phyloP scores from a whole-genome alignment of 2,329 filamentous ascomycete genomes.

The Penicillium palitans region DNA sequence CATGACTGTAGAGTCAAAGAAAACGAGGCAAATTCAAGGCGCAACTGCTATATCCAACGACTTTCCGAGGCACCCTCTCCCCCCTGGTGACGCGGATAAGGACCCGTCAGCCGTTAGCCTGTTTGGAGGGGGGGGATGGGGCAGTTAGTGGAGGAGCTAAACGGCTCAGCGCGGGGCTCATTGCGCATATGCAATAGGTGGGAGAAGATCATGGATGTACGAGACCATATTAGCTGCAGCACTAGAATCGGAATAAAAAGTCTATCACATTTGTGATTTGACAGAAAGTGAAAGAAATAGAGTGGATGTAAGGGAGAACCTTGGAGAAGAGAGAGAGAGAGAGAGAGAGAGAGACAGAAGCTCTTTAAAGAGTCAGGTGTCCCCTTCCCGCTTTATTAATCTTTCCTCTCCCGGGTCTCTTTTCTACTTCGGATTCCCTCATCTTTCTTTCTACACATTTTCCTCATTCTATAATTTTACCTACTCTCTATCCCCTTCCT shows the following conservation, averaged over 20 bases:
- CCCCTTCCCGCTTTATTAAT: slow-evolving; percentile 12
- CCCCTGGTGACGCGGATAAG: not conserved
- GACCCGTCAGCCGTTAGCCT: not conserved
- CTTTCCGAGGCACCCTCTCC: not conserved
- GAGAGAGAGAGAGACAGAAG: not conserved
- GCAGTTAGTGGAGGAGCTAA: slow-evolving; percentile 3
- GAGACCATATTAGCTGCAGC: slow-evolving; percentile 1
- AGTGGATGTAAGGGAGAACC: slow-evolving; percentile 12
- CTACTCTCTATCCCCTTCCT: not conserved
- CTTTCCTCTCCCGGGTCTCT: not conserved
- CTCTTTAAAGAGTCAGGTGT: slow-evolving; percentile 3
- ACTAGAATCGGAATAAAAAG: slow-evolving; percentile 1
- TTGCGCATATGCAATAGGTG: slow-evolving; percentile 6
- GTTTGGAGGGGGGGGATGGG: not conserved
- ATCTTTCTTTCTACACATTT: not conserved
- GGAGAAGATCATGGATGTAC: slow-evolving; percentile 1
- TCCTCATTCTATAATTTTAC: not conserved
- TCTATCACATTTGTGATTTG: not conserved
- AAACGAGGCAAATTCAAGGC: not conserved
- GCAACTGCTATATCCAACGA: not conserved
- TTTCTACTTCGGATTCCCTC: not conserved
- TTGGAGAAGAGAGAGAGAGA: not conserved
- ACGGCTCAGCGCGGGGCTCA: slow-evolving; percentile 5
- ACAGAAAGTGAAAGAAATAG: not conserved
- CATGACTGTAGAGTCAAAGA: not conserved